Evolutionary conservation across 2,329 filamentous ascomycete species (phyloP), one percentile per base, ranked within the genome.

Genomic region (Pestalotiopsis sp.): DNA sequence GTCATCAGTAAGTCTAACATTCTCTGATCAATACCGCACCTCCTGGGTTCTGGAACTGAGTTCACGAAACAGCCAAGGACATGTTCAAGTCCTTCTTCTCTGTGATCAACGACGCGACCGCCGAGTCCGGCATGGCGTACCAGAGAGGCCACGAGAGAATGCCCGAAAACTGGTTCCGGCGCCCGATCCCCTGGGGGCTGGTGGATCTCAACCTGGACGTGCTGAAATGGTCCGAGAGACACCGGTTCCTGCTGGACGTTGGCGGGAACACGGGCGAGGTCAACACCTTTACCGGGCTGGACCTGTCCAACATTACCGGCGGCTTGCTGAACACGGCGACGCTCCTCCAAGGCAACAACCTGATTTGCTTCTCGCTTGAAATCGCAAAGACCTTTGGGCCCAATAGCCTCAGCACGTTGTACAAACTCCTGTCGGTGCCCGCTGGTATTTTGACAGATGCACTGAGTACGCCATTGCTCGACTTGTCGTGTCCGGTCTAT

Each of bases 81-180:
- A 66, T 23, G 23, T 66, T 66, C 41, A 38, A 36, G 25, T 45
- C 38, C 25, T 64, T 64, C 61, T 64, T 64, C 20, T 39, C 25
- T 3, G 61, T 64, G 3, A 1, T 38, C 4, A 39, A 38, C 12
- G 11, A 64, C 12, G 41, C 20, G 11, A 7, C 57, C 12, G 27
- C 20, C 57, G 39, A n/a, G 39, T 20, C 25, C 3, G 36, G 36
- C 36, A 38, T 64, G n/a, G 61, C 7, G 2, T 25, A 38, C 20
- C 39, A 64, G 3, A 36, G 20, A 31, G 64, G 64, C 11, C 36
- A 79, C 58, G 82, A 84, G 71, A 73, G 76, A 6, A 82, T 84
- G 68, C 82, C 82, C 2, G 75, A 82, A 49, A 81, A 83, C 72
- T 80, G 76, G 77, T 79, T 77, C 71, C 71, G 74, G 17, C 75